Percentiles rank a stretch among this genome's conserved stretches.
These are phyloP conservation scores for Nakaseomyces glabratus DNA, from an alignment of 1,139 yeast genomes.

Conservation along the genomic window DNA sequence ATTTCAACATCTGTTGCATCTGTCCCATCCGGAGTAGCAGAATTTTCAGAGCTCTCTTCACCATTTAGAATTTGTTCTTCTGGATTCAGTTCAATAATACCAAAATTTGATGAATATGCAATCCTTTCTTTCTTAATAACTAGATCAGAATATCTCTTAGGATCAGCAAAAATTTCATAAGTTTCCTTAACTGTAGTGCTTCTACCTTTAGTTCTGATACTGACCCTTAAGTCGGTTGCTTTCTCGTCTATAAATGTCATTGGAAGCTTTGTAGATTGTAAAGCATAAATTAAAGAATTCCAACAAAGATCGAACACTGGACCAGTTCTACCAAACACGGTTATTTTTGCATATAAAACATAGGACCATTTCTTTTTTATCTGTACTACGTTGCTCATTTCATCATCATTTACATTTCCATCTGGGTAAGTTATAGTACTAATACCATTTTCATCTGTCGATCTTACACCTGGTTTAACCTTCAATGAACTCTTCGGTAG, in stretches of 20 bases:
- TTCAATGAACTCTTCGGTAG: slow-evolving; percentile 40
- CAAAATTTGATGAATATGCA: slow-evolving; percentile 56
- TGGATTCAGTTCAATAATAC: slow-evolving; percentile 42
- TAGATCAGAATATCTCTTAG: slow-evolving; percentile 31
- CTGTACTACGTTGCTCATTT: slow-evolving; percentile 6
- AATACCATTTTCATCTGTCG: slow-evolving; percentile 35
- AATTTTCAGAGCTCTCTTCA: slow-evolving; percentile 25
- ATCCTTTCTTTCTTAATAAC: slow-evolving; percentile 33
- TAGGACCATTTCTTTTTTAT: slow-evolving; percentile 43
- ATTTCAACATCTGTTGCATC: slow-evolving; percentile 29
- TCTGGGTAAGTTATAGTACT: slow-evolving; percentile 38
- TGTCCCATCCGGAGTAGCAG: too few relatives aligned
- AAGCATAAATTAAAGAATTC: slow-evolving; percentile 57
- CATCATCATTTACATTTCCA: slow-evolving; percentile 24
- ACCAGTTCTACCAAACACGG: slow-evolving; percentile 73
- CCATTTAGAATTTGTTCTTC: slow-evolving; percentile 32
- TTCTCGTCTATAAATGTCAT: slow-evolving; percentile 53
- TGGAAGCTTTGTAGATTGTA: slow-evolving; percentile 56
- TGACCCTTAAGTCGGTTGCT: slow-evolving; percentile 42
- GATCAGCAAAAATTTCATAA: slow-evolving; percentile 40
- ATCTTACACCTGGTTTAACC: slow-evolving; percentile 43
- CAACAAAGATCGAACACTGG: slow-evolving; percentile 75
- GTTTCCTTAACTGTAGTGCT: slow-evolving; percentile 40
- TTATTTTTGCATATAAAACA: slow-evolving; percentile 64
- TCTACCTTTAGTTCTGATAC: slow-evolving; percentile 45